Evolutionary conservation across 129 eudicot species (phyloP).

Genomic region (Lonicera japonica): DNA sequence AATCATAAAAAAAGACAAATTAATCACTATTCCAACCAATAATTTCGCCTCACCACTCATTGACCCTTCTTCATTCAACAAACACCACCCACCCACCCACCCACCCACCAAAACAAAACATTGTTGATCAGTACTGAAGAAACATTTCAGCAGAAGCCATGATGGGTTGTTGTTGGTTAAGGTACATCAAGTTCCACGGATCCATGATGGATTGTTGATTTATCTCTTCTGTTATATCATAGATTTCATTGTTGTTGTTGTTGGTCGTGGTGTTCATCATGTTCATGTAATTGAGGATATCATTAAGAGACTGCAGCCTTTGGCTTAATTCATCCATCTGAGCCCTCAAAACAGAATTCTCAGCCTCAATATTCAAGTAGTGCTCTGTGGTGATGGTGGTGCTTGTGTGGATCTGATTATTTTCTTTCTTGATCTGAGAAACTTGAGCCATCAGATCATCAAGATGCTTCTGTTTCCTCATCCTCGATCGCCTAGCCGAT

Average conservation of each 20-base stretch:
- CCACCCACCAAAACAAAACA: background rate
- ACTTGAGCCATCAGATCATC: conserved; percentile 47
- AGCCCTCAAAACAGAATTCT: conserved; percentile 58
- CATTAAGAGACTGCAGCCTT: conserved; percentile 51
- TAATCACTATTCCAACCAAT: too few relatives aligned
- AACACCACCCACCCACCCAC: too few relatives aligned
- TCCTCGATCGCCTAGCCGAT: conserved; percentile 65
- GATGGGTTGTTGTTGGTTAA: conserved; percentile 50
- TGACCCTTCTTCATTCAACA: too few relatives aligned
- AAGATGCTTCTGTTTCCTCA: conserved; percentile 60
- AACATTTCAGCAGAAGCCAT: conserved; percentile 59
- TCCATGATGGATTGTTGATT: conserved; percentile 10
- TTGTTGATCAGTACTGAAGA: background rate
- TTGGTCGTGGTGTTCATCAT: background rate
- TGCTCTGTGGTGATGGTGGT: conserved; percentile 46
- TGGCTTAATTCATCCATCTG: conserved; percentile 57
- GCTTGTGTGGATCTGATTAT: conserved; percentile 30
- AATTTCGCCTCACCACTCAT: too few relatives aligned
- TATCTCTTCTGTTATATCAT: conserved; percentile 24
- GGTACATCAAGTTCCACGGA: conserved; percentile 41
- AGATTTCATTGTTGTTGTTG: conserved; percentile 16
- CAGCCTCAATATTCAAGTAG: conserved; percentile 42
- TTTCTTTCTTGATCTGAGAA: conserved; percentile 34
- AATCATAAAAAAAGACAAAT: too few relatives aligned
- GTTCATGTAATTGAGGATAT: conserved; percentile 38